Evolutionary conservation across 2,329 filamentous ascomycete genomes (phyloP), one percentile per base, ranked within the genome.

Genomic region (Cercospora sp.): DNA sequence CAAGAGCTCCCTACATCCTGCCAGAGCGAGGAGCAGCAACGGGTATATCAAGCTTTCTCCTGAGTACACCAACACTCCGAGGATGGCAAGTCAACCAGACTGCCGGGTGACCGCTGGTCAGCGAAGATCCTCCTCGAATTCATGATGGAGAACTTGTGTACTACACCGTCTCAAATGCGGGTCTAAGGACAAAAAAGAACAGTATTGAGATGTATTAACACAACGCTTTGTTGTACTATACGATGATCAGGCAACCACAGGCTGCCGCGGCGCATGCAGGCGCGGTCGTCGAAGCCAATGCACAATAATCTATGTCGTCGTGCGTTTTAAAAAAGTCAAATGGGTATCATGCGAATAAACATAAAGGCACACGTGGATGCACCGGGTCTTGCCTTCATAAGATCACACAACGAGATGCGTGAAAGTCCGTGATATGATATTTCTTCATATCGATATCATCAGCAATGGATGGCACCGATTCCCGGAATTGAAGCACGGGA

Each of bases 341-440:
- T 63, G 67, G 67, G 63, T 66, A 69, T 66, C 59, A 66, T 66
- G 59, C 49, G 21, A 51, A 63, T 59, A 61, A 57, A 55, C 7
- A 53, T 40, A 53, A 66, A 5, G 16, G 30, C 61, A 60, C 5
- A 21, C 18, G 40, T 49, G 32, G 12, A n/a, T 18, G 43, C 28
- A n/a, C 16, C 26, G 9, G 10, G 18, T 16, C n/a, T 21, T 30
- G 12, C 10, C 24, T 86, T 72, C 68, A 74, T 45, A 72, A 24
- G 3, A 72, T 69, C 10, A 61, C 69, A 63, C 72, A 74, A 16
- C 72, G 71, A 57, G 68, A 66, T 13, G 65, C 30, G 62, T 74
- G 72, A 55, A 66, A 57, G 65, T 65, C 68, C 49, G 53, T 58
- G 24, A 49, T 18, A 21, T 67, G 59, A 53, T 65, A 69, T 10